phyloP scores from a whole-genome alignment of 371 early-diverging fungal species.

The Apophysomyces elegans region DNA sequence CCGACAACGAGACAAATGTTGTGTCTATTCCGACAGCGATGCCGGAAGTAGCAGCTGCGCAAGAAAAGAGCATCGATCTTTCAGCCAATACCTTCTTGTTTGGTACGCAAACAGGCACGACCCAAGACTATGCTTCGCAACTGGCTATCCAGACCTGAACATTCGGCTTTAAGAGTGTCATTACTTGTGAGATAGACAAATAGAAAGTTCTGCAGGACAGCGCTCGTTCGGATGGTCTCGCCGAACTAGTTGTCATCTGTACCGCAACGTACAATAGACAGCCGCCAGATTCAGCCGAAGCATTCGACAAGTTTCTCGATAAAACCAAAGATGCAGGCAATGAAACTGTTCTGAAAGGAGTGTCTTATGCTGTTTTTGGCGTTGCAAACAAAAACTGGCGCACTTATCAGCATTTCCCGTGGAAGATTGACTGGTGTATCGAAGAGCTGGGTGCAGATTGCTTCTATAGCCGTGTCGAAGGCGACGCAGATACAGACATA shows the following conservation, averaged over 20 bases:
- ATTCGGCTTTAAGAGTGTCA: constrained; percentile 50
- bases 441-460: constrained; percentile 56
- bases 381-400: constrained; percentile 64
- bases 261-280: constrained; percentile 62
- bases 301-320: constrained; percentile 52
- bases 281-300: constrained; percentile 61
- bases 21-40: constrained; percentile 5
- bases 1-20: no score
- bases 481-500: constrained; percentile 59
- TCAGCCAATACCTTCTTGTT: constrained; percentile 55
- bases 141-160: constrained; percentile 43
- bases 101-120: constrained; percentile 61
- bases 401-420: constrained; percentile 62
- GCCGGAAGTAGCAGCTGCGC: constrained; percentile 12
- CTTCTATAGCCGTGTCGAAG: constrained; percentile 47
- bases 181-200: constrained; percentile 45
- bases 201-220: constrained; percentile 46
- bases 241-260: constrained; percentile 51
- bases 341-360: constrained; percentile 32
- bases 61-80: constrained; percentile 10
- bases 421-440: constrained; percentile 35
- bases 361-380: constrained; percentile 59
- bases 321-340: constrained; percentile 27
- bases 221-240: constrained; percentile 28
- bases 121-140: constrained; percentile 57